Conservation (phyloP, 345 rosid genomes). For the Syzygium grande region DNA sequence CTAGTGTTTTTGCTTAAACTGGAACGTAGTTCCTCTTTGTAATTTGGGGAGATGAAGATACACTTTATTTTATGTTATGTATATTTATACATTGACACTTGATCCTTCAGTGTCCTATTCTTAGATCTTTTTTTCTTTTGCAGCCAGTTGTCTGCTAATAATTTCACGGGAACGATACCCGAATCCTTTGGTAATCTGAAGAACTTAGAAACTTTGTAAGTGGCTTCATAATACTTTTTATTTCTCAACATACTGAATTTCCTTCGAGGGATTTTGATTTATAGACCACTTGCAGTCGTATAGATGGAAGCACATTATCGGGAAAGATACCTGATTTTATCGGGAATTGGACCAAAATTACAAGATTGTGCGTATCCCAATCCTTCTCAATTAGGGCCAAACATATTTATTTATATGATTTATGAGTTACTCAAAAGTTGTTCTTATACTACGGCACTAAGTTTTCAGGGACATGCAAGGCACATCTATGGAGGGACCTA, state of each 20-base stretch:
- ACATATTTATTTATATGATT: background rate
- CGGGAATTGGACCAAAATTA: slow-evolving; percentile 64
- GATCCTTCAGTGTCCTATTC: background rate
- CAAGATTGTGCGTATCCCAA: slow-evolving; percentile 41
- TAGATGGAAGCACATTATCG: slow-evolving; percentile 63
- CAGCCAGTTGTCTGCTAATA: slow-evolving; percentile 72
- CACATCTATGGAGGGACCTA: slow-evolving; percentile 77
- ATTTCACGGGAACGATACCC: slow-evolving; percentile 61
- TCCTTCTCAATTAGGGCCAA: background rate
- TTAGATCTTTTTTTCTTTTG: background rate
- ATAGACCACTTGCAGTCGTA: slow-evolving; percentile 38
- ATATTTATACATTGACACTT: background rate
- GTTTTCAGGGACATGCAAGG: slow-evolving; percentile 66
- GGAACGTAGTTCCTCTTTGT: background rate
- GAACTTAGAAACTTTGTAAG: slow-evolving; percentile 77
- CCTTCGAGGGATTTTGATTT: background rate
- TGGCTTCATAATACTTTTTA: background rate
- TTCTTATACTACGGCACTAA: background rate
- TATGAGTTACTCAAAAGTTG: background rate
- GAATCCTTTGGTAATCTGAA: slow-evolving; percentile 48
- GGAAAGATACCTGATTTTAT: slow-evolving; percentile 77
- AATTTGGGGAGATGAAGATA: background rate
- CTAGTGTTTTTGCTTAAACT: background rate
- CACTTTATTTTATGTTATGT: background rate
- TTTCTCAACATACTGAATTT: background rate